Evolutionary conservation across 2,329 filamentous ascomycete genomes (phyloP).

Genomic region (Cladosporium sp.): DNA sequence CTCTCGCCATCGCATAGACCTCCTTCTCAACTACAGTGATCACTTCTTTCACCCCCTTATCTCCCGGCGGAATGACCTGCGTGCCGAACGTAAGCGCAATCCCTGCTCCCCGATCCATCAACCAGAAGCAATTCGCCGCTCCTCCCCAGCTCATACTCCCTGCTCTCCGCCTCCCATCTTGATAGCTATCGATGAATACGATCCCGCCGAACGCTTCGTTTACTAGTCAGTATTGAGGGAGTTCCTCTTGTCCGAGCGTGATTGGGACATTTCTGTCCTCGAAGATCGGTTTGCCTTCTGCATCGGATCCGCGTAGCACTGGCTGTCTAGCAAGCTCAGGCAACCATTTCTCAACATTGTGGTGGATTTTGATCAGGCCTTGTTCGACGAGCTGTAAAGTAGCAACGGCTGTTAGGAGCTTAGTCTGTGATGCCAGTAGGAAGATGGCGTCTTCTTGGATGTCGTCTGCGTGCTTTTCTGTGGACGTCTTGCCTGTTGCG

Average conservation of each 20-base stretch:
- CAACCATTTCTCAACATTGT: constrained; percentile 48
- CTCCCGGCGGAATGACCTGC: constrained; percentile 48
- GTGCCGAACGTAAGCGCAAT: constrained; percentile 47
- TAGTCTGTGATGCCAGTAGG: constrained; percentile 42
- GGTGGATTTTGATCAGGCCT: constrained; percentile 50
- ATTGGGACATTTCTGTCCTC: constrained; percentile 32
- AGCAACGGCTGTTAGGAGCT: constrained; percentile 55
- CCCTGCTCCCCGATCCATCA: constrained; percentile 43
- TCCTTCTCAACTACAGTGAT: constrained; percentile 44
- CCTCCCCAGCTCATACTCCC: constrained; percentile 51
- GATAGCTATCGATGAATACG: constrained; percentile 42
- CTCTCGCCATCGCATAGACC: constrained; percentile 41
- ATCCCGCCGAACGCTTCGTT: constrained; percentile 44
- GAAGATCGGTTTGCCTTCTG: constrained; percentile 41
- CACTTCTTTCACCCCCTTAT: constrained; percentile 40
- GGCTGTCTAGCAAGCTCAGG: constrained; percentile 53
- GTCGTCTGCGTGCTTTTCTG: constrained; percentile 21
- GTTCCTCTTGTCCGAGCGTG: background rate
- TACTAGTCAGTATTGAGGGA: background rate
- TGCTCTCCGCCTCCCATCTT: constrained; percentile 41
- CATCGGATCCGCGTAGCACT: constrained; percentile 52
- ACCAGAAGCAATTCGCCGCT: constrained; percentile 52
- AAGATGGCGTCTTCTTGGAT: constrained; percentile 36
- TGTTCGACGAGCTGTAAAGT: constrained; percentile 58
- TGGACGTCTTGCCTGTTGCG: constrained; percentile 31